Evolutionary conservation across 2,329 filamentous ascomycete species (phyloP), one percentile per base, ranked within the genome.

Genomic region (Rosellinia necatrix): DNA sequence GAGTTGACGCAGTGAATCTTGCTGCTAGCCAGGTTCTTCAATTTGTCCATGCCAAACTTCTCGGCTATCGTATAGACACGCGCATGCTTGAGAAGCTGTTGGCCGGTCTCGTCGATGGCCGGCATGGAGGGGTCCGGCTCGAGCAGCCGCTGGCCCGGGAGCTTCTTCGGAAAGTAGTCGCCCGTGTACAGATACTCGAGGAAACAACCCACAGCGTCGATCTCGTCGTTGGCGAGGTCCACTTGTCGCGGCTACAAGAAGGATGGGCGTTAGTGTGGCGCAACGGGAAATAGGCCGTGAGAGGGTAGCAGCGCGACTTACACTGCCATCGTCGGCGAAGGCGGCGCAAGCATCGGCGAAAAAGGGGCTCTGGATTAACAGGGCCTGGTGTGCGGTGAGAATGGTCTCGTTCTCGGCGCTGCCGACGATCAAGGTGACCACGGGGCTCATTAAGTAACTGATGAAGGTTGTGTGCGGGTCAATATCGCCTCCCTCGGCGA

Each of bases 1-100:
- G 88, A 91, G 69, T 92, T 88, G 67, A 96, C 89, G 71, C 90
- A 90, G 78, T 96, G 91, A 67, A 97, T 96, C 79, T 97, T 97
- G 71, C 84, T 86, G 71, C 90, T 90, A 2, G 92, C 88, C 24
- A 96, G 85, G 15, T 80, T 83, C 73, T 90, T 90, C 60, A 97
- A 84, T 8, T 78, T 77, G 0, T 79, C 75, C 43, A 91, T 76
- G 35, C 85, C 82, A 59, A 94, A 86, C 74, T 89, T 91, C 66
- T 92, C 88, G 21, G 91, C 92, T 21, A 97, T 80, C 0, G 91
- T 96, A 78, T 96, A 96, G 62, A 96, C 84, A 61, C 89, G 88
- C 19, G 92, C 92, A 72, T 97, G 92, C 68, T 90, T 91, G 59
- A 97, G 85, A 15, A 97, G 86, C 69, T 93, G 89, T 12, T 88